A percentile compares a stretch with the other conserved stretches of the same genome.
phyloP scores from a whole-genome alignment of 1,139 yeast species.

The Yamadazyma sp. region DNA sequence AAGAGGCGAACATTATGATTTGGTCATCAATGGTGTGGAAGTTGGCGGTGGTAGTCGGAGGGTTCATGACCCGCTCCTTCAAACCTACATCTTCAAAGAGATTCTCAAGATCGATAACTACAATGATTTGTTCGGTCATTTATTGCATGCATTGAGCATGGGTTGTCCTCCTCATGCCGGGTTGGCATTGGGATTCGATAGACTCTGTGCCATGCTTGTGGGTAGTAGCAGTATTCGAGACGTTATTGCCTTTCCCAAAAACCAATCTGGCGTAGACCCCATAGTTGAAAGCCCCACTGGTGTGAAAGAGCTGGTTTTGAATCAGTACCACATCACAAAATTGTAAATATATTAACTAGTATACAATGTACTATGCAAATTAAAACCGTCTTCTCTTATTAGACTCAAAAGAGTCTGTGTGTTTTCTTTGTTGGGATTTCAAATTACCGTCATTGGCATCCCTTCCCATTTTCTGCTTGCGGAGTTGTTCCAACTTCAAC shows the following conservation, averaged over 20 bases:
- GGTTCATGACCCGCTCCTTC: constrained; percentile 81
- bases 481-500: constrained; percentile 43
- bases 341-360: constrained; percentile 5
- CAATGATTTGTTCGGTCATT: constrained; percentile 77
- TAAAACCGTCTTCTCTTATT: constrained; percentile 14
- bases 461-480: constrained; percentile 29
- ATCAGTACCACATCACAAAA: constrained; percentile 44
- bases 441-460: constrained; percentile 21
- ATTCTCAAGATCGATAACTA: constrained; percentile 58
- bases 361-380: too few relatives aligned
- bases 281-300: constrained; percentile 83
- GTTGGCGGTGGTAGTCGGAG: constrained; percentile 98
- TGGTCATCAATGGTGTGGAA: constrained; percentile 92
- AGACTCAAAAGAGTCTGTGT: constrained; percentile 16
- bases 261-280: constrained; percentile 82
- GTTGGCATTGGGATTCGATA: constrained; percentile 89
- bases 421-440: constrained; percentile 12
- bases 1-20: constrained; percentile 91
- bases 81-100: constrained; percentile 62
- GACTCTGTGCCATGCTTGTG: constrained; percentile 86
- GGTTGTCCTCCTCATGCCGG: constrained; percentile 99
- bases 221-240: constrained; percentile 80
- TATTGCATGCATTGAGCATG: constrained; percentile 73
- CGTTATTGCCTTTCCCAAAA: constrained; percentile 95
- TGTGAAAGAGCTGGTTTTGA: constrained; percentile 51